A percentile compares a stretch with the other conserved stretches of the same genome.
Conservation (phyloP, 306 rosid genomes). For the Cercis canadensis region DNA sequence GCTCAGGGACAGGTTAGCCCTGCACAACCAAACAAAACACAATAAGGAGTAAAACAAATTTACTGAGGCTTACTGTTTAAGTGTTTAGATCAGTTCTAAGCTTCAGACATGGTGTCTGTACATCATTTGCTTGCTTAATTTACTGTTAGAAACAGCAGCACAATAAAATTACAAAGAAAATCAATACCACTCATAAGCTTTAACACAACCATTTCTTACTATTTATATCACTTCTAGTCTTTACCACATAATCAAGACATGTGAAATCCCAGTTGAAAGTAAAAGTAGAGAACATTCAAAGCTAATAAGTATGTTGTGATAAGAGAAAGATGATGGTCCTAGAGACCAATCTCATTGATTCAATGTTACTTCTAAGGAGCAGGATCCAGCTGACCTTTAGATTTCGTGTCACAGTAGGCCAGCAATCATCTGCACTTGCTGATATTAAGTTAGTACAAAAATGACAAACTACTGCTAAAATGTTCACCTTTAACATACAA, state of each 20-base stretch:
- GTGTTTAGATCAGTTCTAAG: slow-evolving; percentile 9
- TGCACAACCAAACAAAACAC: slow-evolving; percentile 51
- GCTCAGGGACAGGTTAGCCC: slow-evolving; percentile 77
- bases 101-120: slow-evolving; percentile 13
- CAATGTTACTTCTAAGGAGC: slow-evolving; percentile 5
- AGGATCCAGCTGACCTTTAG: slow-evolving; percentile 57
- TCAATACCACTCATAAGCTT: no score
- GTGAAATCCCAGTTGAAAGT: no score
- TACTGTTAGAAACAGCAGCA: slow-evolving; percentile 15
- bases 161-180: slow-evolving; percentile 1
- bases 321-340: slow-evolving; percentile 19
- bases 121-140: slow-evolving; percentile 25
- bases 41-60: slow-evolving; percentile 36
- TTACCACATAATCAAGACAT: no score
- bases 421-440: slow-evolving; percentile 87
- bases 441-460: no score
- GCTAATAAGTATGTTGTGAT: not conserved
- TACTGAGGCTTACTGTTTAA: not conserved
- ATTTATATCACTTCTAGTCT: no score
- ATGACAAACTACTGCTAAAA: slow-evolving; percentile 21
- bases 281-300: slow-evolving; percentile 28
- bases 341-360: slow-evolving; percentile 17
- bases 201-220: no score
- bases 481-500: slow-evolving; percentile 18
- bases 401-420: slow-evolving; percentile 63